Base-by-base conservation (phyloP, 768 basidiomycete genomes). In the Naganishia randhawae region DNA sequence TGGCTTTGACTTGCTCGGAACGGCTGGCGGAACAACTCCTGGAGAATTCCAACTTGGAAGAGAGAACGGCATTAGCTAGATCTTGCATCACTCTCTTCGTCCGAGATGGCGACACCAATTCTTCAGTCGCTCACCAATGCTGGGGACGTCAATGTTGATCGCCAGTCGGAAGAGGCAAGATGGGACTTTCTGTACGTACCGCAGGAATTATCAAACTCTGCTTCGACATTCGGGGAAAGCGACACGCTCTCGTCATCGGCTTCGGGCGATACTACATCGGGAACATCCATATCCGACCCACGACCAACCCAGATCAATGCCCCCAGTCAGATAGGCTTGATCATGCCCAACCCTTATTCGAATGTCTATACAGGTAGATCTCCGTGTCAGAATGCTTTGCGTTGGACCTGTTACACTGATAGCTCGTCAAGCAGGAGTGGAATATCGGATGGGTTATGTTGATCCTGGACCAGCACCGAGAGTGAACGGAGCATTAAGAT, bases 371-470 rank as follows among this genome's bases (percentile, higher is more conserved):
- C 73, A 17, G 74, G 78, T 77, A n/a, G 50, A 69, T 73, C 13
- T 61, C 48, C 22, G 31, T 3, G 1, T 68, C n/a, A 50, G n/a
- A 42, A 32, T 16, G 22, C 11, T 39, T 25, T n/a, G 25, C 25
- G 19, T 8, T 31, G 48, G 4, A 19, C 37, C 25, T 27, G 0
- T 62, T 3, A 31, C 19, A 27, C 11, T 61, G 32, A 32, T 62
- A 48, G 29, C 25, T 37, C 16, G 52, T 33, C 7, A 32, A 33
- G n/a, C 57, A 77, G 77, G 72, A 10, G 57, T 74, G 50, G 73
- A 71, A 41, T 80, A 80, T 42, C 73, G 66, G 17, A 73, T 80
- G 48, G 78, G 78, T 6, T 80, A 76, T 50, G 76, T 80, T 6
- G 78, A 80, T 63, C 72, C 72, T 8, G 53, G 71, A 32, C 76